phyloP scores from a whole-genome alignment of 495 filamentous ascomycete species.

The Podospora pseudopauciseta region DNA sequence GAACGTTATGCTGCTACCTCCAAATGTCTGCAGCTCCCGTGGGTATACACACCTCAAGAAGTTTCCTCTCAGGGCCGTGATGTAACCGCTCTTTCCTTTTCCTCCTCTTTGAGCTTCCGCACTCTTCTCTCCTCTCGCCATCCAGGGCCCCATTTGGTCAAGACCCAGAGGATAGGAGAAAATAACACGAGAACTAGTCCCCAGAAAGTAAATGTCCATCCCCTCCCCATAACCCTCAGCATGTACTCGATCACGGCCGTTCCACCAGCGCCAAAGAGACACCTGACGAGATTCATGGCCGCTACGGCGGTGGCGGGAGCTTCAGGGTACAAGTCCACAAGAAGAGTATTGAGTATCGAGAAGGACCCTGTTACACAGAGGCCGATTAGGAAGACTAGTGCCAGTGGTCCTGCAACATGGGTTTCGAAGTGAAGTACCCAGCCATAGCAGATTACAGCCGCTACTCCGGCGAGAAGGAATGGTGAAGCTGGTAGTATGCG shows the following conservation, averaged over 20 bases:
- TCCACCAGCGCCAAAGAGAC: conserved; percentile 41
- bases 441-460: conserved; percentile 50
- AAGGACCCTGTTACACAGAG: conserved; percentile 53
- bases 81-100: conserved; percentile 19
- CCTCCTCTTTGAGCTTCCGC: conserved; percentile 25
- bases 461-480: conserved; percentile 39
- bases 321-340: conserved; percentile 46
- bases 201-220: conserved; percentile 49
- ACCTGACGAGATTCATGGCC: conserved; percentile 47
- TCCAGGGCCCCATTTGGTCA: conserved; percentile 37
- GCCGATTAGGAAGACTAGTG: conserved; percentile 55
- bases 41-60: no score
- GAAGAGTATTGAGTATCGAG: conserved; percentile 45
- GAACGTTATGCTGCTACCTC: no score
- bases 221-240: conserved; percentile 40
- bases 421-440: conserved; percentile 52
- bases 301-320: conserved; percentile 48
- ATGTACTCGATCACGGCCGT: conserved; percentile 44
- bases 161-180: conserved; percentile 37
- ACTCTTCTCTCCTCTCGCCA: conserved; percentile 42
- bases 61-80: not conserved
- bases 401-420: conserved; percentile 48
- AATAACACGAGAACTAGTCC: conserved; percentile 36
- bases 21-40: no score
- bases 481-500: conserved; percentile 55